Base-by-base conservation (phyloP, 2,329 filamentous ascomycete genomes). In the Lachnellula cervina region DNA sequence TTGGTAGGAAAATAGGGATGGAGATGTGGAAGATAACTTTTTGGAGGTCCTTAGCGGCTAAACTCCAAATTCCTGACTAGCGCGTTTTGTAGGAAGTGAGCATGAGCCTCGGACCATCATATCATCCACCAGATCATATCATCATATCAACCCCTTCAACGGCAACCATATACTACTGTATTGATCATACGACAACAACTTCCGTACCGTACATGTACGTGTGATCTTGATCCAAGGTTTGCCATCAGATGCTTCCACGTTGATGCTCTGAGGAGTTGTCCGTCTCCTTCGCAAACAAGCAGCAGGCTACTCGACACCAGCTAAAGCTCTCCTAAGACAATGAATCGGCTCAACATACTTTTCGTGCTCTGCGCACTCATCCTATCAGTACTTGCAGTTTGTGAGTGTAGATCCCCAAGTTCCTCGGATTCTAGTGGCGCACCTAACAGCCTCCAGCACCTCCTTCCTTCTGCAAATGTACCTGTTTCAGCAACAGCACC, bases 401-500 rank as follows among this genome's bases (percentile, higher is more conserved):
- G 69, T 70, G 59, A 59, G 66, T 63, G 34, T 56, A 14, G 19
- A 13, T 32, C 37, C 1, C 9, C 32, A 3, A 38, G 17, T 32
- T 14, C 14, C 38, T 37, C 8, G 8, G 25, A 34, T 44, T 51
- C 35, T 42, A 35, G 9, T 13, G 35, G n/a, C 40, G 23, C 35
- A 59, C 56, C 67, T 68, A 59, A 70, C 61, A 52, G 21, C n/a
- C 32, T 37, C 14, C 65, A 86, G 82, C 79, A 34, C 78, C 81
- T 44, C 82, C 81, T 17, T 81, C 80, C 2, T 87, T 86, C 69
- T 87, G 83, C 76, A 87, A 87, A 77, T 87, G 83, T 73, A 86
- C 82, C 63, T 87, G 83, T 73, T 84, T 84, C 74, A 82, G 81
- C 64, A 86, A 87, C 74, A 84, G 80, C 76, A 86, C 82, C 62